Conservation (phyloP, 2,329 filamentous ascomycete genomes). For the Penicillium expansum region DNA sequence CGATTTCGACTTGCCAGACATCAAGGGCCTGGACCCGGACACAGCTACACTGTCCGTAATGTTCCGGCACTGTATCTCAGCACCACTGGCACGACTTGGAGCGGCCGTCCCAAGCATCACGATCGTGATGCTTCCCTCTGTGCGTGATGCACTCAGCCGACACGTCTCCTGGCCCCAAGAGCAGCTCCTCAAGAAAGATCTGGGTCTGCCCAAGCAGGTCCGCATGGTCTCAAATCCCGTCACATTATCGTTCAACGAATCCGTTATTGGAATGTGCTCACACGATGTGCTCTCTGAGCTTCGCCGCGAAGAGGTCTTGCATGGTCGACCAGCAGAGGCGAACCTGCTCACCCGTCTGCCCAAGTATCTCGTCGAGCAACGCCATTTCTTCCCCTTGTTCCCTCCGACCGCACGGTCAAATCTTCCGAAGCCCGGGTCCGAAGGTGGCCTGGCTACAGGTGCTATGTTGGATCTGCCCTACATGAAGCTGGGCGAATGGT, state of each 20-base stretch:
- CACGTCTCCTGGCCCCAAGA: slow-evolving; percentile 86
- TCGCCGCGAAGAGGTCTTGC: slow-evolving; percentile 67
- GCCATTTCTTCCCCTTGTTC: slow-evolving; percentile 87
- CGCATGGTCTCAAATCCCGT: slow-evolving; percentile 86
- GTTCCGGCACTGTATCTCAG: slow-evolving; percentile 76
- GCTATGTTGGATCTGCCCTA: slow-evolving; percentile 80
- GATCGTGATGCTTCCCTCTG: slow-evolving; percentile 78
- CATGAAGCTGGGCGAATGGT: slow-evolving; percentile 85
- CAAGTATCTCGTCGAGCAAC: slow-evolving; percentile 78
- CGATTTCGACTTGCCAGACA: slow-evolving; percentile 72
- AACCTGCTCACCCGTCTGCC: slow-evolving; percentile 70
- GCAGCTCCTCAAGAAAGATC: slow-evolving; percentile 65
- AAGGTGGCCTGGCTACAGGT: slow-evolving; percentile 63
- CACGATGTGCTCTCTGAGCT: slow-evolving; percentile 84
- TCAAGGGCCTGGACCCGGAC: slow-evolving; percentile 68
- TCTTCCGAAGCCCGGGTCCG: slow-evolving; percentile 63
- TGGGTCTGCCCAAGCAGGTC: slow-evolving; percentile 74
- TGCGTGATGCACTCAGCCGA: slow-evolving; percentile 76
- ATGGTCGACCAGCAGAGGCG: slow-evolving; percentile 54
- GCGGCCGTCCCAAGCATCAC: slow-evolving; percentile 71
- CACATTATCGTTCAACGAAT: slow-evolving; percentile 83
- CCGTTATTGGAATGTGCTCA: slow-evolving; percentile 73
- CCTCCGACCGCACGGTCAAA: slow-evolving; percentile 70
- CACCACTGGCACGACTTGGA: slow-evolving; percentile 68
- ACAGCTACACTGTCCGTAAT: slow-evolving; percentile 75